Percentiles rank a stretch among this genome's conserved stretches.
phyloP scores from a whole-genome alignment of 306 rosid genomes.

The Adenanthera pavonina region DNA sequence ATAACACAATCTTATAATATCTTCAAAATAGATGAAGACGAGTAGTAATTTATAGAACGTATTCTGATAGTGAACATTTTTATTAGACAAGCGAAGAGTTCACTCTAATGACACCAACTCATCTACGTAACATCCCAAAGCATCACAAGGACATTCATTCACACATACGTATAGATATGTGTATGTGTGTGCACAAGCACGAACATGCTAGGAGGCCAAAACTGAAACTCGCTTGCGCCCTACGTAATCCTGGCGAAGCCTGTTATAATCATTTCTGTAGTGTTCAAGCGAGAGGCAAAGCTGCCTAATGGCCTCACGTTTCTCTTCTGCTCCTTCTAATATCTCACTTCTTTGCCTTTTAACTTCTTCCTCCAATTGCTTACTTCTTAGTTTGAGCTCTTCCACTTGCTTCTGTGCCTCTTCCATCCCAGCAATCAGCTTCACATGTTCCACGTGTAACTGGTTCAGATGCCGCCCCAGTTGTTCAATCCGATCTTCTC shows the following conservation, averaged over 20 bases:
- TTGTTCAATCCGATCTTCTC: not conserved
- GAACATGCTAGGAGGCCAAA: not conserved
- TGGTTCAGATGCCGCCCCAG: constrained; percentile 8
- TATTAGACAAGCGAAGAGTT: constrained; percentile 4
- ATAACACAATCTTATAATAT: no score
- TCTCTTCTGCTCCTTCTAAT: constrained; percentile 21
- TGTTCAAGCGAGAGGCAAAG: constrained; percentile 9
- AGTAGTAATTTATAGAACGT: no score
- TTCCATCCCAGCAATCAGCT: not conserved
- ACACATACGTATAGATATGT: not conserved
- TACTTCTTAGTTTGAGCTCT: constrained; percentile 32
- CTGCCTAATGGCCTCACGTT: constrained; percentile 21
- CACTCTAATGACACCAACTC: not conserved
- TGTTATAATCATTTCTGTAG: constrained; percentile 18
- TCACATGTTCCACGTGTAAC: constrained; percentile 25
- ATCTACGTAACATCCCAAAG: not conserved
- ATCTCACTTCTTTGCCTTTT: not conserved
- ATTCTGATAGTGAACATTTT: not conserved
- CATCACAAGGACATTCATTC: not conserved
- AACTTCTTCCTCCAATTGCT: constrained; percentile 3
- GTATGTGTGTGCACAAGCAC: no score
- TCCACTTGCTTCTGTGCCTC: constrained; percentile 45
- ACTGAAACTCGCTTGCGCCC: not conserved
- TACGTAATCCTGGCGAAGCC: not conserved
- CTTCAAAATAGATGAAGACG: no score